Conservation (phyloP, 2,329 filamentous ascomycete species). For the Colletotrichum plurivorum region DNA sequence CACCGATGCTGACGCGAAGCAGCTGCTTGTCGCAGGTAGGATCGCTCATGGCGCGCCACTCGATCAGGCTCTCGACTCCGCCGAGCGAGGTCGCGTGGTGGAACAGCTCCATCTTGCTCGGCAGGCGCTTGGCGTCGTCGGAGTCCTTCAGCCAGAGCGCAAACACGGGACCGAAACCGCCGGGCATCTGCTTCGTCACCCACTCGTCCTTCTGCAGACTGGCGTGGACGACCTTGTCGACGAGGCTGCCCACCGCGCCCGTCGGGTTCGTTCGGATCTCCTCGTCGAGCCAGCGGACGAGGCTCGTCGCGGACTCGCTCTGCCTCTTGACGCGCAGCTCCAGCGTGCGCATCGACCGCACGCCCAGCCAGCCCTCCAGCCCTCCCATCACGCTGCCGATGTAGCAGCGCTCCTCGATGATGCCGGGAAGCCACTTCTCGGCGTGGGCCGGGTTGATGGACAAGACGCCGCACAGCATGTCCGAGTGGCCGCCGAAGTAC, state of each 20-base stretch:
- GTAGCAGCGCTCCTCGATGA: conserved; percentile 79
- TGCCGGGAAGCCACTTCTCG: conserved; percentile 69
- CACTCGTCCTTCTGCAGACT: conserved; percentile 83
- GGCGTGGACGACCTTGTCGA: conserved; percentile 80
- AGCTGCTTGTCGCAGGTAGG: conserved; percentile 77
- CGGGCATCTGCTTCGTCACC: conserved; percentile 90
- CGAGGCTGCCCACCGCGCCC: conserved; percentile 63
- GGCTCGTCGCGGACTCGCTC: conserved; percentile 75
- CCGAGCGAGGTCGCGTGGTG: conserved; percentile 96
- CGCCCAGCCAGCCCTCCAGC: conserved; percentile 92
- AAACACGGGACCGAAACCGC: conserved; percentile 92
- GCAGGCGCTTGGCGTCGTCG: conserved; percentile 76
- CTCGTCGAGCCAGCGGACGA: conserved; percentile 80
- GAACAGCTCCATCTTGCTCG: conserved; percentile 85
- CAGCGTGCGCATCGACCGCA: conserved; percentile 87
- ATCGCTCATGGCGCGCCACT: conserved; percentile 96
- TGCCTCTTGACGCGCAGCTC: conserved; percentile 86
- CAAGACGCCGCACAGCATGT: conserved; percentile 91
- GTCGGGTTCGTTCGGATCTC: conserved; percentile 54
- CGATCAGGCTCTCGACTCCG: conserved; percentile 94
- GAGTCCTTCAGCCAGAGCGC: conserved; percentile 76
- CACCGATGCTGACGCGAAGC: conserved; percentile 86
- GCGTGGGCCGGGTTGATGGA: conserved; percentile 69
- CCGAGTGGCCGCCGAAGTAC: conserved; percentile 95
- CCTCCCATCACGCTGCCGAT: conserved; percentile 90